phyloP scores from a whole-genome alignment of 148 eudicot species.

The Vaccinium corymbosum region DNA sequence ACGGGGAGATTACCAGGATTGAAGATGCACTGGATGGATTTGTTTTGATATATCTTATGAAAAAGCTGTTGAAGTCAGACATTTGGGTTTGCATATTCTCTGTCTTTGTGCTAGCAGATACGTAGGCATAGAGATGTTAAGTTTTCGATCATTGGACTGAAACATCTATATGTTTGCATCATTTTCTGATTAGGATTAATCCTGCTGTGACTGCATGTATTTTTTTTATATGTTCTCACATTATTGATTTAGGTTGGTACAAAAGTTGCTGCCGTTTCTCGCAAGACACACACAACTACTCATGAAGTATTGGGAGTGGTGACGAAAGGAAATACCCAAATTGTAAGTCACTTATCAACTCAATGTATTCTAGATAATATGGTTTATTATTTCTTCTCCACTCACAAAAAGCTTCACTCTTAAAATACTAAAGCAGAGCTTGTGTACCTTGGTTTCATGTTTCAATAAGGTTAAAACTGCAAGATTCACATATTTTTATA shows the following conservation, averaged over 20 bases:
- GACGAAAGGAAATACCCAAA: constrained; percentile 85
- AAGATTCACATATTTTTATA: constrained; percentile 7
- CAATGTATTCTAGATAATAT: not conserved
- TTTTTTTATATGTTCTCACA: not conserved
- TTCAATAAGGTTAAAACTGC: constrained; percentile 1
- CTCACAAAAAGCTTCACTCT: not conserved
- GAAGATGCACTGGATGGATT: not conserved
- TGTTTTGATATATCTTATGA: not conserved
- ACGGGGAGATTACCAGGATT: not conserved
- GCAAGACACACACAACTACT: constrained; percentile 90
- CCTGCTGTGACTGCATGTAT: not conserved
- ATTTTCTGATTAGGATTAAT: not conserved
- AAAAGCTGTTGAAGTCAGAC: not conserved
- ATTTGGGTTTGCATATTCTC: not conserved
- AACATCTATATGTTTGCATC: not conserved
- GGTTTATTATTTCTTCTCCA: not conserved
- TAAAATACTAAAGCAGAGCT: not conserved
- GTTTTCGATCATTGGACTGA: not conserved
- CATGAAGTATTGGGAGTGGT: constrained; percentile 91
- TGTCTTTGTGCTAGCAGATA: constrained; percentile 4
- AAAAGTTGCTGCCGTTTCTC: constrained; percentile 92
- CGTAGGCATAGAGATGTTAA: not conserved
- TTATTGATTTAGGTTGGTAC: constrained; percentile 68
- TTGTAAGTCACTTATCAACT: constrained; percentile 46
- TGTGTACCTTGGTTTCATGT: constrained; percentile 1